phyloP scores from a whole-genome alignment of 2,329 filamentous ascomycete genomes.

The Xylariaceae sp. region DNA sequence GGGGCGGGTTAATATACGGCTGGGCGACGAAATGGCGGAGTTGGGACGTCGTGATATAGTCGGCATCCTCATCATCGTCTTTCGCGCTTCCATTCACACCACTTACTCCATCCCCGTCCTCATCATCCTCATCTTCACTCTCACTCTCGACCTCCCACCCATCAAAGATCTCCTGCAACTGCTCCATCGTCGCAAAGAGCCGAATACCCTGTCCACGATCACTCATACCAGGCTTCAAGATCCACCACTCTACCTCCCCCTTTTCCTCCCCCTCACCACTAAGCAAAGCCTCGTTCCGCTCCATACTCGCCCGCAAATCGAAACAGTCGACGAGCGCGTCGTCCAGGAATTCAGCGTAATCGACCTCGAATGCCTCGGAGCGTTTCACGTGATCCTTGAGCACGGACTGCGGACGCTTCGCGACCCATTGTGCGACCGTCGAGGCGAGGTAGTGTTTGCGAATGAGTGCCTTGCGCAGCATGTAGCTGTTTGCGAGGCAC shows the following conservation, averaged over 20 bases:
- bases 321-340: conserved; percentile 87
- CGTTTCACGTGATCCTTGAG: conserved; percentile 68
- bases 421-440: conserved; percentile 78
- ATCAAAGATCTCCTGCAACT: conserved; percentile 84
- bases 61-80: conserved; percentile 31
- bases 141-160: conserved; percentile 73
- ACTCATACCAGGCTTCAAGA: conserved; percentile 95
- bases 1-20: conserved; percentile 85
- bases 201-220: conserved; percentile 91
- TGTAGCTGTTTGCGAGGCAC: conserved; percentile 77
- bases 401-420: conserved; percentile 70
- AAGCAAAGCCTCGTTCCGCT: conserved; percentile 52
- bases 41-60: conserved; percentile 75
- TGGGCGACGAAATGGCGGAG: conserved; percentile 95
- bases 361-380: conserved; percentile 83
- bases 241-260: conserved; percentile 76
- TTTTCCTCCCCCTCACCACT: conserved; percentile 11
- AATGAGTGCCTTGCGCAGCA: conserved; percentile 94
- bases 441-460: conserved; percentile 89
- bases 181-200: conserved; percentile 77
- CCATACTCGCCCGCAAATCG: conserved; percentile 75
- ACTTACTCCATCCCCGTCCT: conserved; percentile 35
- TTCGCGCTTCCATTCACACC: conserved; percentile 19
- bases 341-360: conserved; percentile 94
- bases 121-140: conserved; percentile 60